These are phyloP conservation scores for Shiraia bambusicola DNA, from an alignment of 2,329 filamentous ascomycete species.

Conservation along the genomic window DNA sequence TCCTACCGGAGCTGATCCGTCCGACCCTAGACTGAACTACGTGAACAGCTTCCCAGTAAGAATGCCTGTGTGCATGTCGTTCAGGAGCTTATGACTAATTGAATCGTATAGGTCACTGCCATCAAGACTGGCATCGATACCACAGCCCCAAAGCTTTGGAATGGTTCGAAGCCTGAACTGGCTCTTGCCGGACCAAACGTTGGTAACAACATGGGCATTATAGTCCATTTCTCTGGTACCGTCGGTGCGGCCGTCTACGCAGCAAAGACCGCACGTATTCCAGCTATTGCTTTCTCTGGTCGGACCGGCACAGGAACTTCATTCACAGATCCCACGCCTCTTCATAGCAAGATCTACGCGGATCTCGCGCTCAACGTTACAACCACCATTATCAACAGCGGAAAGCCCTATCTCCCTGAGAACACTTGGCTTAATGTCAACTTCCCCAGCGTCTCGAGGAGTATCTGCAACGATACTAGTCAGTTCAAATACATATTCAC, in stretches of 20 bases:
- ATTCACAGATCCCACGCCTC: constrained; percentile 55
- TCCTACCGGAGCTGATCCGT: constrained; percentile 58
- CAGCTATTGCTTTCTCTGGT: constrained; percentile 69
- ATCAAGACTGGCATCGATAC: constrained; percentile 64
- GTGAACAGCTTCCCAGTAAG: constrained; percentile 65
- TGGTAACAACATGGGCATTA: constrained; percentile 59
- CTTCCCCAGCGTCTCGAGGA: constrained; percentile 57
- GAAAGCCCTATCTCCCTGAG: constrained; percentile 63
- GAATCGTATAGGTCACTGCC: constrained; percentile 52
- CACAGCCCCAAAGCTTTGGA: constrained; percentile 58
- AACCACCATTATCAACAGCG: constrained; percentile 55
- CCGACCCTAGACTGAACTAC: constrained; percentile 64
- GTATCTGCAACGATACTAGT: constrained; percentile 52
- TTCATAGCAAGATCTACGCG: constrained; percentile 62
- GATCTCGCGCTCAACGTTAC: constrained; percentile 63
- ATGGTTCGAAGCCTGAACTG: constrained; percentile 56
- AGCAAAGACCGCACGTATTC: constrained; percentile 55
- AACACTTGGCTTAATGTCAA: constrained; percentile 69
- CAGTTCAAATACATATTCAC: constrained; percentile 66
- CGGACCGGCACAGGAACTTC: constrained; percentile 52
- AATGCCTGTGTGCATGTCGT: neutral
- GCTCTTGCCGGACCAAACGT: constrained; percentile 67
- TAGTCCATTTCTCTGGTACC: constrained; percentile 64
- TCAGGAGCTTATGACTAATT: too few species aligned
- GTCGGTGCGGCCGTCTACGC: constrained; percentile 66